Conservation (phyloP, 2,329 filamentous ascomycete genomes). For the Microdochium trichocladiopsis region DNA sequence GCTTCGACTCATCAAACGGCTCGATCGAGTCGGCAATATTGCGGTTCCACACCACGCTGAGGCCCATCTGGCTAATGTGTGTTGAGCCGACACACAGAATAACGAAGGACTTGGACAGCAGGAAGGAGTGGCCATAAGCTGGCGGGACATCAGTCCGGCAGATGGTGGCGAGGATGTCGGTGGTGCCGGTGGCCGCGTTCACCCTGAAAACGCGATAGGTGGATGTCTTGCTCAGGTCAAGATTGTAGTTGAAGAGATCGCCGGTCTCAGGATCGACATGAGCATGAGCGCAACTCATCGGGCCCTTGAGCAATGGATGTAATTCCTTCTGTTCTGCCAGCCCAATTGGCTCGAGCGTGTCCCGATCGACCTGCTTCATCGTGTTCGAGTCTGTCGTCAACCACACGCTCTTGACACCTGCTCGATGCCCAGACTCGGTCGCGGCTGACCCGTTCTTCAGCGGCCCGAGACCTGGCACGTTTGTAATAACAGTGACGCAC, state of each 20-base stretch:
- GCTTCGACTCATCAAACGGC: conserved; percentile 48
- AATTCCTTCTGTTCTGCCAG: conserved; percentile 51
- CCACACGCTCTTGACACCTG: conserved; percentile 41
- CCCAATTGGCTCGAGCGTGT: conserved; percentile 66
- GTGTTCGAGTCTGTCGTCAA: conserved; percentile 47
- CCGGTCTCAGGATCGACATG: conserved; percentile 65
- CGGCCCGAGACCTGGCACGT: conserved; percentile 50
- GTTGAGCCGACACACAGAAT: conserved; percentile 67
- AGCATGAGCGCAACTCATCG: conserved; percentile 63
- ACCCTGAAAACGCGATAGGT: conserved; percentile 66
- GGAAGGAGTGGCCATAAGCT: conserved; percentile 80
- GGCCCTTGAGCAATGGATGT: conserved; percentile 62
- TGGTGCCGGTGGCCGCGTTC: conserved; percentile 54
- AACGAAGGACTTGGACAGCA: conserved; percentile 63
- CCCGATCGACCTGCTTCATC: conserved; percentile 57
- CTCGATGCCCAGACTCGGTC: conserved; percentile 24
- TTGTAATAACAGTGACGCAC: conserved; percentile 57
- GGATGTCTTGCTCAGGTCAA: conserved; percentile 48
- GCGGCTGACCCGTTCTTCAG: conserved; percentile 7
- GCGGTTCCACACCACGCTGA: conserved; percentile 54
- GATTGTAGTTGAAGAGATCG: conserved; percentile 76
- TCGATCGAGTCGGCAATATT: conserved; percentile 65
- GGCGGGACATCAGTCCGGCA: conserved; percentile 37
- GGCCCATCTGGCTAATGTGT: conserved; percentile 49
- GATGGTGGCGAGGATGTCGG: conserved; percentile 65